These are phyloP conservation scores for Saturnispora ahearnii DNA, from an alignment of 805 yeast genomes.

Conservation along the genomic window DNA sequence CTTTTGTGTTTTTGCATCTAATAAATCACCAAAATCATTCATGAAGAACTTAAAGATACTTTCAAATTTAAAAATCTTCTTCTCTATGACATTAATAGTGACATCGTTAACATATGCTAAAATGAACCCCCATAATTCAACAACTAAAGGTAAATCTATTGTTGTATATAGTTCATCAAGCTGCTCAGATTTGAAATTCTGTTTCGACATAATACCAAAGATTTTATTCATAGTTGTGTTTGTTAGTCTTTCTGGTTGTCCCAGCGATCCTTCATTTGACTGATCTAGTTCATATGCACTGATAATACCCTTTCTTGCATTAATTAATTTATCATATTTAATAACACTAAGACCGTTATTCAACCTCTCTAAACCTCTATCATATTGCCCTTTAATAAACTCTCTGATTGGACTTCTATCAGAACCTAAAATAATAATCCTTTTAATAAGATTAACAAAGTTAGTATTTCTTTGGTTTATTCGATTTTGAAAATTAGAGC, in stretches of 20 bases:
- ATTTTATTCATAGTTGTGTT: conserved; percentile 23
- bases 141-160: conserved; percentile 43
- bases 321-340: conserved; percentile 31
- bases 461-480: conserved; percentile 13
- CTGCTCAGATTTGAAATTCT: conserved; percentile 20
- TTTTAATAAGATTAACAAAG: conserved; percentile 39
- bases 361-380: conserved; percentile 31
- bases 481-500: conserved; percentile 13
- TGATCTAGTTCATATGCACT: conserved; percentile 24
- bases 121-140: conserved; percentile 52
- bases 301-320: conserved; percentile 33
- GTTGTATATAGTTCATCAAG: conserved; percentile 23
- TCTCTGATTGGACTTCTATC: conserved; percentile 53
- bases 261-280: neutral
- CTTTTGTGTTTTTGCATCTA: conserved; percentile 22
- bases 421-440: conserved; percentile 53
- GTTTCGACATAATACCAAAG: conserved; percentile 15
- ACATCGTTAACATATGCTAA: conserved; percentile 31
- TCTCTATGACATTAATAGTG: conserved; percentile 26
- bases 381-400: conserved; percentile 49
- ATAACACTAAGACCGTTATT: conserved; percentile 33
- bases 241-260: conserved; percentile 15
- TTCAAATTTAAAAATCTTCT: conserved; percentile 43
- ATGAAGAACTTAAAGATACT: conserved; percentile 45
- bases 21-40: conserved; percentile 28